These are phyloP conservation scores for Lactifluus hygrophoroides DNA, from an alignment of 768 basidiomycete genomes.

Conservation along the genomic window DNA sequence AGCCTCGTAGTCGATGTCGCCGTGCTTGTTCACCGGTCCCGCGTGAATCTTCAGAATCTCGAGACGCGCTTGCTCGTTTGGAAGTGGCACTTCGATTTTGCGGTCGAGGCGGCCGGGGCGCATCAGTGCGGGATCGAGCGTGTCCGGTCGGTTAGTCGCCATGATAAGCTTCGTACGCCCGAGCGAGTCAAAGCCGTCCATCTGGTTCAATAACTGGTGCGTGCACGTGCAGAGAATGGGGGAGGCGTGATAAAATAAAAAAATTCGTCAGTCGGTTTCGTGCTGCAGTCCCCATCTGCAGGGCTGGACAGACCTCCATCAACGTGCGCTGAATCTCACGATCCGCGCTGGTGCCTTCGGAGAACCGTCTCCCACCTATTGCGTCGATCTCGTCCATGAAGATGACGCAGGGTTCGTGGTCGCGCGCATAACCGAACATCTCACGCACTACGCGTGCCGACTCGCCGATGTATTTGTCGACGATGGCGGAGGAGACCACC, in stretches of 20 bases:
- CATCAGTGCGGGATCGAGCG: constrained; percentile 91
- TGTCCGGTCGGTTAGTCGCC: constrained; percentile 99
- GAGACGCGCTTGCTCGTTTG: constrained; percentile 91
- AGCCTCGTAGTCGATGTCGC: constrained; percentile 96
- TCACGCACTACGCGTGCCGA: constrained; percentile 92
- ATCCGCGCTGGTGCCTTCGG: constrained; percentile 95
- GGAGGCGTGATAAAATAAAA: not conserved
- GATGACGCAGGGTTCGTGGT: constrained; percentile 97
- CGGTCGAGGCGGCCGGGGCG: constrained; percentile 94
- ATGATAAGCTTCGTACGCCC: constrained; percentile 96
- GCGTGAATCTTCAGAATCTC: constrained; percentile 99
- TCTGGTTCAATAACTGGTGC: constrained; percentile 85
- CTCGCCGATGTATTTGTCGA: constrained; percentile 98
- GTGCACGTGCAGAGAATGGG: not conserved
- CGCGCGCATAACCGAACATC: constrained; percentile 97
- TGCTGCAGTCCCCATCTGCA: no score
- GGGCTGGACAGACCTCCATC: constrained; percentile 68
- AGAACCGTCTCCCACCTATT: constrained; percentile 84
- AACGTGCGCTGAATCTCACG: constrained; percentile 97
- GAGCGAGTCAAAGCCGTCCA: constrained; percentile 98
- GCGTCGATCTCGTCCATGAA: constrained; percentile 99
- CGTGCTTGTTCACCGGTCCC: constrained; percentile 85
- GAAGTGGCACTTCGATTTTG: constrained; percentile 96
- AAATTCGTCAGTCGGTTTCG: not conserved
- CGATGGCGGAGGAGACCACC: constrained; percentile 96